A percentile compares a stretch with the other conserved stretches of the same genome.
Evolutionary conservation across 495 filamentous ascomycete genomes (phyloP).

Genomic region (Neurospora sp.): DNA sequence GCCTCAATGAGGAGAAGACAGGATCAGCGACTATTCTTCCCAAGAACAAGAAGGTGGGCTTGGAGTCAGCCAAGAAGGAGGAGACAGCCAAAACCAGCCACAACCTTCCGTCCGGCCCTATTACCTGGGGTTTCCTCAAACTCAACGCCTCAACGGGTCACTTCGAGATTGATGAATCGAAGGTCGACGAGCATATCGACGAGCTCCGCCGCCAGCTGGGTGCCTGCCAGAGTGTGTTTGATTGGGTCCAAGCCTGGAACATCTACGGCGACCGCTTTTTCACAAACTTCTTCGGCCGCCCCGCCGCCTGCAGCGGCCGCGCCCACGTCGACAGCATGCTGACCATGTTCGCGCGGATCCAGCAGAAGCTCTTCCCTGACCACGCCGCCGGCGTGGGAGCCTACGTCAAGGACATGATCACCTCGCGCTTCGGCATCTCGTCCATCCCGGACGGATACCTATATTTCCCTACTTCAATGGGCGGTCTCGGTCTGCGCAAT

Average conservation of each 20-base stretch:
- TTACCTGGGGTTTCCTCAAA: constrained; percentile 54
- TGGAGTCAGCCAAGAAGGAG: neutral
- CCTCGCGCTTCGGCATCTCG: constrained; percentile 39
- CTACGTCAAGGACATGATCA: constrained; percentile 40
- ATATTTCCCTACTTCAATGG: constrained; percentile 42
- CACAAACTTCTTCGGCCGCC: constrained; percentile 51
- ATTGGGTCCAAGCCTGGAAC: constrained; percentile 58
- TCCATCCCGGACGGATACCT: constrained; percentile 54
- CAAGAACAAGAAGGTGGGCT: constrained; percentile 5
- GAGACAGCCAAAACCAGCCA: neutral
- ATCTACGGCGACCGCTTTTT: constrained; percentile 56
- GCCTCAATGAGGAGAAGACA: constrained; percentile 52
- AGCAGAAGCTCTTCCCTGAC: constrained; percentile 35
- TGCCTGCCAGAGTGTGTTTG: constrained; percentile 43
- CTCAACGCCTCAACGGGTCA: constrained; percentile 43
- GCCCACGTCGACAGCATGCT: constrained; percentile 56
- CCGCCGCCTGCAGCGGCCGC: constrained; percentile 52
- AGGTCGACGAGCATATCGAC: constrained; percentile 50
- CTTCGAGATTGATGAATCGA: constrained; percentile 50
- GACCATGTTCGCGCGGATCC: constrained; percentile 47
- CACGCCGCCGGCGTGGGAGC: constrained; percentile 12
- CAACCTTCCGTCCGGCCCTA: constrained; percentile 42
- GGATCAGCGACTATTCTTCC: constrained; percentile 36
- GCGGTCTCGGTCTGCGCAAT: constrained; percentile 46
- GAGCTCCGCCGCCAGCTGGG: constrained; percentile 49